Evolutionary conservation across 345 rosid genomes (phyloP).

Genomic region (Ailanthus altissimus): DNA sequence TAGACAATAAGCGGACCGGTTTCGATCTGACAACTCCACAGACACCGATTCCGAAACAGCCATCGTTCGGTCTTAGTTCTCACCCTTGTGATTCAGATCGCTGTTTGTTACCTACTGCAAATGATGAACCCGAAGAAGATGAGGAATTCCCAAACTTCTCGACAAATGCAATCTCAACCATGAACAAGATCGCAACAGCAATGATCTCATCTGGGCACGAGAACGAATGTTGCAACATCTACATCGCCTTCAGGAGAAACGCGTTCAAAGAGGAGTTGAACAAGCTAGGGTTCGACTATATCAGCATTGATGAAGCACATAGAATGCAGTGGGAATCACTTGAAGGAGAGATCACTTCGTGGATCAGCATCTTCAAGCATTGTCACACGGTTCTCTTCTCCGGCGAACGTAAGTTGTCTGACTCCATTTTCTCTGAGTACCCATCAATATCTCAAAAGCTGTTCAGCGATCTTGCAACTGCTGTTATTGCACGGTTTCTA

Average conservation of each 20-base stretch:
- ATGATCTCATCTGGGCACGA: constrained; percentile 77
- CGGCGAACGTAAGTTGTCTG: constrained; percentile 50
- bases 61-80: constrained; percentile 13
- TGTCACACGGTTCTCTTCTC: constrained; percentile 48
- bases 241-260: constrained; percentile 47
- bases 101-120: constrained; percentile 14
- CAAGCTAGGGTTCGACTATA: constrained; percentile 55
- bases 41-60: constrained; percentile 29
- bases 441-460: constrained; percentile 35
- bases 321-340: constrained; percentile 70
- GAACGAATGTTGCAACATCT: constrained; percentile 59
- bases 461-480: constrained; percentile 48
- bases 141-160: constrained; percentile 51
- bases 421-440: constrained; percentile 40
- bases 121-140: constrained; percentile 11
- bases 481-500: constrained; percentile 53
- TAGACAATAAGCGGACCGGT: constrained; percentile 34
- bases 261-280: constrained; percentile 51
- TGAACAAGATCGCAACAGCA: constrained; percentile 54
- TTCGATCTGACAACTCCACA: constrained; percentile 37
- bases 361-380: constrained; percentile 57
- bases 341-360: constrained; percentile 63
- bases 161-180: constrained; percentile 37
- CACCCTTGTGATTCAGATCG: constrained; percentile 25
- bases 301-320: constrained; percentile 73